Conservation (phyloP, 345 rosid species). For the Populus davidiana region DNA sequence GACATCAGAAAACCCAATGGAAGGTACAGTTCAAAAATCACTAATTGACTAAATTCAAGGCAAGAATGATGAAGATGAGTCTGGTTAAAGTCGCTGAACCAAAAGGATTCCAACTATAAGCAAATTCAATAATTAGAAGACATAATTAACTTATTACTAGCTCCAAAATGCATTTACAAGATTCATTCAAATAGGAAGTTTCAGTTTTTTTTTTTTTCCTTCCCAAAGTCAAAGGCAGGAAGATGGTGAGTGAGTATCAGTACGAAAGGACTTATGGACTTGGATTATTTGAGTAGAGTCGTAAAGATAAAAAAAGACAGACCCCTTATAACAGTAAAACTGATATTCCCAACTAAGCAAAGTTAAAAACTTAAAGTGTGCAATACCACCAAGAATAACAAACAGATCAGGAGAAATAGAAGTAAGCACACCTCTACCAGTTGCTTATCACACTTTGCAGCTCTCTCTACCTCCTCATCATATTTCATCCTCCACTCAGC, state of each 20-base stretch:
- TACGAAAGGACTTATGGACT: neutral
- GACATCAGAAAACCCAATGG: neutral
- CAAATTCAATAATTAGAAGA: neutral
- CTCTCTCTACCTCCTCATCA: slow-evolving; percentile 61
- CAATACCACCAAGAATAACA: neutral
- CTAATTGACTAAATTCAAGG: neutral
- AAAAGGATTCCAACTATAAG: neutral
- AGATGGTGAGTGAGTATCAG: neutral
- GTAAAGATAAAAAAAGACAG: neutral
- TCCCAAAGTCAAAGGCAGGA: neutral
- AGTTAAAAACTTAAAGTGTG: neutral
- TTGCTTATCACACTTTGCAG: slow-evolving; percentile 56
- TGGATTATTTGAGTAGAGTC: neutral
- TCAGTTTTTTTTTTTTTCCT: neutral
- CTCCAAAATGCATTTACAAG: neutral
- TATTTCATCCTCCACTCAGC: slow-evolving; percentile 87
- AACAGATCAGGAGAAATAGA: neutral
- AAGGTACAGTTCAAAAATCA: neutral
- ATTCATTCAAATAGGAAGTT: neutral
- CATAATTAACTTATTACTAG: neutral
- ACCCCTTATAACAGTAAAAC: neutral
- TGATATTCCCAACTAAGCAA: neutral
- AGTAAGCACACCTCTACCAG: slow-evolving; percentile 45
- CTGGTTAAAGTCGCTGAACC: neutral
- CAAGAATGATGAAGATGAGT: neutral